Evolutionary conservation across 2,329 filamentous ascomycete genomes (phyloP).

Genomic region (Neofusicoccum umdonicola): DNA sequence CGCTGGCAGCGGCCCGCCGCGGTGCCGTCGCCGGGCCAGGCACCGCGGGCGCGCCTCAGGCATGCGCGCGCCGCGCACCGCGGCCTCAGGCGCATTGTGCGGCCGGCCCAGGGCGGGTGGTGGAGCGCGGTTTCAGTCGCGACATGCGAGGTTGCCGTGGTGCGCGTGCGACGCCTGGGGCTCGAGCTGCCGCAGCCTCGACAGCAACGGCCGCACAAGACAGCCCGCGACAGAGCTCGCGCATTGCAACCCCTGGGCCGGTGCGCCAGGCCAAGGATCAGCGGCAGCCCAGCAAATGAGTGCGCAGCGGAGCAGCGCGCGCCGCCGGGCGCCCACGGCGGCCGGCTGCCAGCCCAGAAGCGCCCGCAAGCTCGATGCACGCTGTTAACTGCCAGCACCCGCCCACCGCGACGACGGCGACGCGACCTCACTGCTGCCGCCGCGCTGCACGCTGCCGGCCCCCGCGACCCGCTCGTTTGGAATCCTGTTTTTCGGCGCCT

Average conservation of each 20-base stretch:
- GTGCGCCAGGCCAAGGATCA: slow-evolving; percentile 1
- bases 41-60: background rate
- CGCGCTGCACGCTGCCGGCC: background rate
- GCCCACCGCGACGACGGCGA: background rate
- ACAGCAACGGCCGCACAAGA: slow-evolving; percentile 7
- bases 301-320: background rate
- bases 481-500: background rate
- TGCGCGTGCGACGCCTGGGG: background rate
- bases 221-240: background rate
- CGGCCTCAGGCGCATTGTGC: background rate
- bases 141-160: slow-evolving; percentile 1
- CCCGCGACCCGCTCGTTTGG: background rate
- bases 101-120: background rate
- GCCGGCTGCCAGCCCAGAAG: background rate
- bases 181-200: background rate
- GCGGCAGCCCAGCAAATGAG: slow-evolving; percentile 1
- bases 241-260: background rate
- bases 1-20: background rate
- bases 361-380: slow-evolving; percentile 2
- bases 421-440: background rate
- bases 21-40: background rate
- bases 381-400: slow-evolving; percentile 4
- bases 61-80: background rate
- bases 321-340: background rate
- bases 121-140: slow-evolving; percentile 10